Base-by-base conservation (phyloP, 2,329 filamentous ascomycete genomes). In the Ascochyta clinopodiicola region DNA sequence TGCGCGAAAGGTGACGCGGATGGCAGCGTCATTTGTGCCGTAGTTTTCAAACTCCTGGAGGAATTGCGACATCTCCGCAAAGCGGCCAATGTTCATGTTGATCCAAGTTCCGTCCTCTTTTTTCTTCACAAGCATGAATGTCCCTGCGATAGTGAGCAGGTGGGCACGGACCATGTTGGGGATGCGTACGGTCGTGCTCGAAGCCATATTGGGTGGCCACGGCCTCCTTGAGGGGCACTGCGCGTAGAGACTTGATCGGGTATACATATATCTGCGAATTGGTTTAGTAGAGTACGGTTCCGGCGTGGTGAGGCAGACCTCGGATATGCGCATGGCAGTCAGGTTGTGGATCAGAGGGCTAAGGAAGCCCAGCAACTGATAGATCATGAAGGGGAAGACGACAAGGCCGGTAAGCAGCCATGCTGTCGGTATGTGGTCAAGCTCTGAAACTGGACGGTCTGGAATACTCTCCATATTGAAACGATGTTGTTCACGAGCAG, bases 221-320 rank as follows among this genome's bases (percentile, higher is more conserved):
- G 15, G 77, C 75, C 35, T 69, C 66, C 2, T 72, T 65, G 24
- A 79, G 64, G 19, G 75, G 71, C 5, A 76, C 70, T 2, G 67
- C 72, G 15, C 78, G 75, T 6, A 81, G 68, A 13, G 78, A 78
- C 61, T 82, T 82, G 68, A 82, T 78, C 2, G 79, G 80, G 54
- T 82, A 82, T 6, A 76, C 71, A 53, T 78, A 79, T 13, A 81
- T 74, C 74, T 79, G 6, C 12, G 9, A 10, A 13, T 2, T 44
- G 35, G 12, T 3, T 61, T n/a, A 63, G 53, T 38, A 39, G 8
- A 27, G 17, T 10, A 27, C 12, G 2, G 22, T 2, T 12, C 2
- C 29, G 29, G 15, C n/a, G 15, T 40, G 37, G 31, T 12, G 7
- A 13, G 52, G 38, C 64, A 39, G 59, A 73, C 73, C 57, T 72